These are phyloP conservation scores for Leccinum fibrillosum DNA, from an alignment of 768 basidiomycete species.

Conservation along the genomic window DNA sequence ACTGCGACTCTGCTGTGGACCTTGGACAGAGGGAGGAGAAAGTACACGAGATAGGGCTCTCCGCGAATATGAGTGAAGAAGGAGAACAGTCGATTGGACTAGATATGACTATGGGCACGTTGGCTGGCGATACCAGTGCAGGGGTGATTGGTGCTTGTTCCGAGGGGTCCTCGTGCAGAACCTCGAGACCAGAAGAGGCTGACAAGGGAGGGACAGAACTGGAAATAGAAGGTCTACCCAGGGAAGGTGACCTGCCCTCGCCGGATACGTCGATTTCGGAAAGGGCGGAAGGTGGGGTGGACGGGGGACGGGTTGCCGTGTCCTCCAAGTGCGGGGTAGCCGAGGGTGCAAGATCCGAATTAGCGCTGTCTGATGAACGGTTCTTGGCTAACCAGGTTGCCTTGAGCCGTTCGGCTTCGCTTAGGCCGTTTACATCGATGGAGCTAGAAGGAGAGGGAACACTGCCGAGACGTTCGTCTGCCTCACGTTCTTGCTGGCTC, in stretches of 20 bases:
- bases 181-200: constrained; percentile 24
- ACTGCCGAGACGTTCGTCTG: constrained; percentile 39
- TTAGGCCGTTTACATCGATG: constrained; percentile 21
- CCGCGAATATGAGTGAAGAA: constrained; percentile 7
- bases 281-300: not conserved
- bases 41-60: constrained; percentile 25
- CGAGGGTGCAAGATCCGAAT: constrained; percentile 18
- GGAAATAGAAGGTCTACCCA: constrained; percentile 21
- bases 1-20: constrained; percentile 11
- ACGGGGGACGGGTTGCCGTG: not conserved
- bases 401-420: constrained; percentile 53
- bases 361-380: constrained; percentile 18
- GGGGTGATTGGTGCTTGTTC: constrained; percentile 17
- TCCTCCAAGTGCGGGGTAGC: constrained; percentile 1
- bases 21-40: constrained; percentile 23
- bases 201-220: constrained; percentile 26
- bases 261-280: constrained; percentile 3
- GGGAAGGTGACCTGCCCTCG: constrained; percentile 6
- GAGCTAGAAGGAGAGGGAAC: constrained; percentile 28
- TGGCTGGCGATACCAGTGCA: not conserved
- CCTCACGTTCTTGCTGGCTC: constrained; percentile 39
- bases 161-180: constrained; percentile 29
- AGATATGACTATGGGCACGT: constrained; percentile 20
- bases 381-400: constrained; percentile 50
- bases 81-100: constrained; percentile 6